phyloP scores from a whole-genome alignment of 768 basidiomycete genomes.

The Kwoniella pini region DNA sequence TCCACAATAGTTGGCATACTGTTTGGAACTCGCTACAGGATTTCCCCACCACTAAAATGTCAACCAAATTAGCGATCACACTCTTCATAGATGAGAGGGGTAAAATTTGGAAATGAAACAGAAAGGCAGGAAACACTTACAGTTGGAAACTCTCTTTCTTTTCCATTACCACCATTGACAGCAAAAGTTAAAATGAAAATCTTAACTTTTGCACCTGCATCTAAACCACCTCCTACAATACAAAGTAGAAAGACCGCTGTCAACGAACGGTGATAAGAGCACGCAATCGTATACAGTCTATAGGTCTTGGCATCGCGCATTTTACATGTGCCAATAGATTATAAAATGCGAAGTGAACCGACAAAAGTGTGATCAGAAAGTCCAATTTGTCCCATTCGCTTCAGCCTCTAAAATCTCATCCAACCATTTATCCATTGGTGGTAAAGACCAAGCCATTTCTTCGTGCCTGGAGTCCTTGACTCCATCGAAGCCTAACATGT shows the following conservation, averaged over 20 bases:
- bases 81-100: no score
- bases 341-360: neutral
- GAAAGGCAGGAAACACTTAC: neutral
- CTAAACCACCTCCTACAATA: slow-evolving; percentile 2
- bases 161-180: neutral
- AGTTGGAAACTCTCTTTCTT: neutral
- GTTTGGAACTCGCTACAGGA: neutral
- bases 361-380: neutral
- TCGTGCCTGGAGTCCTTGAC: neutral
- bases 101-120: neutral
- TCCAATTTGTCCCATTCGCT: neutral
- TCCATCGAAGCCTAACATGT: neutral
- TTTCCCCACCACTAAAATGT: neutral
- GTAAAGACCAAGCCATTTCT: slow-evolving; percentile 2
- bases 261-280: neutral
- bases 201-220: slow-evolving; percentile 2
- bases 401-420: neutral
- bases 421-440: slow-evolving; percentile 3
- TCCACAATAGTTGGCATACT: slow-evolving; percentile 5
- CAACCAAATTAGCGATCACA: neutral
- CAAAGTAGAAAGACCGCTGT: neutral
- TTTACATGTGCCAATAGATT: neutral
- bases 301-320: neutral
- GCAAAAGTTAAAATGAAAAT: slow-evolving; percentile 5
- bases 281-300: neutral